Base-by-base conservation (phyloP, 2,329 filamentous ascomycete species). In the Colletotrichum echinochloae region DNA sequence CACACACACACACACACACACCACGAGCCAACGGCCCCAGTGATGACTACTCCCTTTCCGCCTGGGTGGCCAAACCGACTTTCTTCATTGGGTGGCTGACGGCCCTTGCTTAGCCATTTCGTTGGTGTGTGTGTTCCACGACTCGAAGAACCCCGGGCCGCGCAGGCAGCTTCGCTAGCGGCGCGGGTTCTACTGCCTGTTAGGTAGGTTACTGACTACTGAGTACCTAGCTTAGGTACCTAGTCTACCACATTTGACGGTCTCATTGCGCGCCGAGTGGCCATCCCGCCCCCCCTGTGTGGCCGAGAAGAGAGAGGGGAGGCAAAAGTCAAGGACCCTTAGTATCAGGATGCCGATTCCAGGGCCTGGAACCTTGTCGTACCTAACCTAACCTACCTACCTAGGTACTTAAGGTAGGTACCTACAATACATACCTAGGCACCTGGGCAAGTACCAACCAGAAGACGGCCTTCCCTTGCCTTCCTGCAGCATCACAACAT, bases 401-500 rank as follows among this genome's bases (percentile, higher is more conserved):
- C 30, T 33, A 33, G 30, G 30, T 33, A 33, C 5, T 5, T 33
- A 33, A 33, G 30, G 30, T 33, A 33, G 30, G 30, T 33, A 33
- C 30, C 35, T 37, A 33, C 4, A 33, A 33, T 33, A 33, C 30
- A 33, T 8, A 33, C 30, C n/a, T n/a, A n/a, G n/a, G n/a, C n/a
- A n/a, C n/a, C n/a, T n/a, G n/a, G n/a, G n/a, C n/a, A n/a, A n/a
- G 30, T 41, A 62, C 41, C 39, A 35, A 23, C 5, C 26, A 52
- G 35, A 52, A 18, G 26, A 26, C 39, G 20, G 44, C 9, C 20
- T 46, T 16, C 51, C 30, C 41, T 56, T 33, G 35, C 49, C 49
- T 70, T 51, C 67, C 63, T 66, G 57, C 56, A 41, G 28, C 67
- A 39, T 37, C 59, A 51, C 59, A 39, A 51, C 59, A n/a, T 35